Base-by-base conservation (phyloP, 805 yeast genomes). In the Alloascoidea africana region DNA sequence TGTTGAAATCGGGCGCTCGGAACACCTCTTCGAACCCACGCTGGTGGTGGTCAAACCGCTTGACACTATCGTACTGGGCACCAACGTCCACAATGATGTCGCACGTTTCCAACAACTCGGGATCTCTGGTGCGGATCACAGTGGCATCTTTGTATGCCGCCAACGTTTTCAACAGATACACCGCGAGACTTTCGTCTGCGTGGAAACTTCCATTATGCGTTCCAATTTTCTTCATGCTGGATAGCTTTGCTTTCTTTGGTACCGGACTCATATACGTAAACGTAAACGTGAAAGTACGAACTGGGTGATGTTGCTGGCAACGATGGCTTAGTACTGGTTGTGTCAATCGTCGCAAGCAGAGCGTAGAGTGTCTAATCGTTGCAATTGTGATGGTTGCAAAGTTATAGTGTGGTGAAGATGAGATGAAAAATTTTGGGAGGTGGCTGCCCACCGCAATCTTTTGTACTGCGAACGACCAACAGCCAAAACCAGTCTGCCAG, bases 151-250 rank as follows among this genome's bases (percentile, higher is more conserved):
- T 52, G 56, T 58, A 91, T 54, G 68, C 65, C 5, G 94, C 91
- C 35, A 89, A 60, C 14, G 73, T 61, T 46, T 70, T 73, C 40
- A 91, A 62, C 79, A 91, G 75, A 56, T 68, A 87, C 2, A 89
- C 95, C 2, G 97, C 98, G 37, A 91, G 67, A 6, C 94, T 76
- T 57, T 91, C 98, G 56, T 91, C 98, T 6, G 97, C 97, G 54
- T 91, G 98, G 66, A 91, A 91, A 0, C 86, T 70, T 4, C 98
- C 98, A 36, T 87, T 79, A 50, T 54, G 64, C 8, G 95, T 87
- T 52, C 95, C 89, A 40, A 87, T 82, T 50, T 72, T 74, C 42
- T 74, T 53, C 52, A 63, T 55, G 17, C 16, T 38, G 8, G 30
- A 8, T 8, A 23, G n/a, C n/a, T 23, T 23, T 23, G 8, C n/a